A percentile compares a stretch with the other conserved stretches of the same genome.
These are phyloP conservation scores for Apiotrichum brassicae DNA, from an alignment of 1,284 basidiomycete species.

Conservation along the genomic window DNA sequence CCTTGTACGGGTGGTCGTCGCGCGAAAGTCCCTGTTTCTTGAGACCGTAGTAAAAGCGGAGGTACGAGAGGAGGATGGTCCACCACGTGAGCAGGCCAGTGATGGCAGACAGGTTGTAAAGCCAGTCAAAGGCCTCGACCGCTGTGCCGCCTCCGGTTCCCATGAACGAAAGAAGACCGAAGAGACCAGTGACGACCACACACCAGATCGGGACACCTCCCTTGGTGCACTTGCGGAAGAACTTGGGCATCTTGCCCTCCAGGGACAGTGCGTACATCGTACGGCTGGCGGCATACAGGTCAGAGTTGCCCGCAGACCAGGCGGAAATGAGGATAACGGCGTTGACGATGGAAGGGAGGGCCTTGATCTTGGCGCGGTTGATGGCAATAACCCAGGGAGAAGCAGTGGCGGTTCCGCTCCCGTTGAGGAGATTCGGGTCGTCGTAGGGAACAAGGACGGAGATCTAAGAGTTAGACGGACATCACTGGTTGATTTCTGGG, in stretches of 20 bases:
- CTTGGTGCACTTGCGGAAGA: conserved; percentile 57
- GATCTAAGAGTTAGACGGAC: conserved; percentile 41
- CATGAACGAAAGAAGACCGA: conserved; percentile 55
- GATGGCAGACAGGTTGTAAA: conserved; percentile 62
- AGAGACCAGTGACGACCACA: conserved; percentile 52
- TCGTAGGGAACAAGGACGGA: conserved; percentile 73
- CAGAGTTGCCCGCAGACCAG: conserved; percentile 76
- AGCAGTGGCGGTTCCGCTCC: conserved; percentile 52
- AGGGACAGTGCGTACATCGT: conserved; percentile 74
- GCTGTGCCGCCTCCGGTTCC: conserved; percentile 37
- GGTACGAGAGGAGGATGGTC: conserved; percentile 64
- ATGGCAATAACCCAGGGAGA: conserved; percentile 77
- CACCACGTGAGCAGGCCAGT: conserved; percentile 64
- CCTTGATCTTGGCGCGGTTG: conserved; percentile 64
- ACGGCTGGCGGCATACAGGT: conserved; percentile 72
- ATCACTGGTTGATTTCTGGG: background rate
- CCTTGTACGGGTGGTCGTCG: conserved; percentile 54
- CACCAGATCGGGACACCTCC: conserved; percentile 63
- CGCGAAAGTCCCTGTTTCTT: conserved; percentile 57
- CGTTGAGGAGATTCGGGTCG: conserved; percentile 56
- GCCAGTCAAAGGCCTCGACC: conserved; percentile 52
- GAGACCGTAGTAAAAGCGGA: conserved; percentile 64
- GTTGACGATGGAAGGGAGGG: conserved; percentile 50
- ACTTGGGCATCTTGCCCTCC: conserved; percentile 59
- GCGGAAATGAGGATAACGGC: conserved; percentile 62